A percentile compares a stretch with the other conserved stretches of the same genome.
Conservation (phyloP, 2,329 filamentous ascomycete species). For the Polytolypa hystricis region DNA sequence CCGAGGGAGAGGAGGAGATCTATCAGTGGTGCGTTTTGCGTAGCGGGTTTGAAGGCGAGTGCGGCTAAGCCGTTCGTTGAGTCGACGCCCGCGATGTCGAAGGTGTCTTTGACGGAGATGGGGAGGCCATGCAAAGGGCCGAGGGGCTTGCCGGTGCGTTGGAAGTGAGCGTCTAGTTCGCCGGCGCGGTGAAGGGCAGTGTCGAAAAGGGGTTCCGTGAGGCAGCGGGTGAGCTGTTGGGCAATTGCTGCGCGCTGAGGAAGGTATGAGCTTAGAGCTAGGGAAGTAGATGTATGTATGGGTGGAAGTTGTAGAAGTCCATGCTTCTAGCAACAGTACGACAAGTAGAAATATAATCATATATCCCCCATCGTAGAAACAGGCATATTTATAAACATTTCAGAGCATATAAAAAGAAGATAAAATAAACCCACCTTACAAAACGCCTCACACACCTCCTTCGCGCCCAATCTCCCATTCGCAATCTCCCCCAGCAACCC, state of each 20-base stretch:
- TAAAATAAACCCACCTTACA: constrained; percentile 32
- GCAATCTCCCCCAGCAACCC: constrained; percentile 27
- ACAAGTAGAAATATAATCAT: too few relatives aligned
- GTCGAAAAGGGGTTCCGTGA: constrained; percentile 43
- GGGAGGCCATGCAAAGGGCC: constrained; percentile 55
- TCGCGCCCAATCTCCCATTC: constrained; percentile 24
- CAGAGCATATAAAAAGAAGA: not conserved
- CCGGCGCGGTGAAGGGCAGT: constrained; percentile 38
- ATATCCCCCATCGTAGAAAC: too few relatives aligned
- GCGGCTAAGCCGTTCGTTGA: constrained; percentile 48
- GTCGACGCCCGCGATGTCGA: constrained; percentile 40
- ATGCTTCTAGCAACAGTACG: too few relatives aligned
- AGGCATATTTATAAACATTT: constrained; percentile 3
- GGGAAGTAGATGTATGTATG: too few relatives aligned
- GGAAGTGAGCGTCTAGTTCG: constrained; percentile 37
- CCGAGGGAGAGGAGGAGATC: constrained; percentile 48
- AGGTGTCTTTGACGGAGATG: constrained; percentile 41
- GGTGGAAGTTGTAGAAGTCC: too few relatives aligned
- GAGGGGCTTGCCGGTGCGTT: constrained; percentile 30
- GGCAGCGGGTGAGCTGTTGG: constrained; percentile 35
- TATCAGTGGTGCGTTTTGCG: constrained; percentile 46
- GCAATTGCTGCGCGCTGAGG: constrained; percentile 28
- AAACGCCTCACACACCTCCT: constrained; percentile 43
- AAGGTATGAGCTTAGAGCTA: not conserved
- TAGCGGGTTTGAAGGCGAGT: constrained; percentile 49